These are phyloP conservation scores for Mortierella sp. DNA, from an alignment of 371 early-diverging fungal genomes.

Conservation along the genomic window DNA sequence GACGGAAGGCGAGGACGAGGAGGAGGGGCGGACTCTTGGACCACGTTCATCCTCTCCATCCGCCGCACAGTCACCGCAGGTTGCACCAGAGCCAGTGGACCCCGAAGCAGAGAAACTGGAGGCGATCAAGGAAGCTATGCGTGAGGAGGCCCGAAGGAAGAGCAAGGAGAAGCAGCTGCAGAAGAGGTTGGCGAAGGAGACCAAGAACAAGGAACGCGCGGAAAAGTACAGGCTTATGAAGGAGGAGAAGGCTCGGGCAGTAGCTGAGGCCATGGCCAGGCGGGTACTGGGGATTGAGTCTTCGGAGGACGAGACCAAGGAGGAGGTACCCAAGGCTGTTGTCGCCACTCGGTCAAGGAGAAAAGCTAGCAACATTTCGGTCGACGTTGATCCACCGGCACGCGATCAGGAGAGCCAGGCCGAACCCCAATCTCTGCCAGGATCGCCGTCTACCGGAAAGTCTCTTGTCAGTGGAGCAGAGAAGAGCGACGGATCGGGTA, in stretches of 20 bases:
- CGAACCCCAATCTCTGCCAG: background rate
- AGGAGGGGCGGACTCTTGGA: background rate
- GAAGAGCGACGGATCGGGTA: background rate
- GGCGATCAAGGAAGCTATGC: conserved; percentile 5
- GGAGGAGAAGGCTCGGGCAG: conserved; percentile 8
- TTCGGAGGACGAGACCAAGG: background rate
- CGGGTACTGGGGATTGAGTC: background rate
- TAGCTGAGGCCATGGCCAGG: background rate
- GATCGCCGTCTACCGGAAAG: background rate
- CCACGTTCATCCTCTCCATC: background rate
- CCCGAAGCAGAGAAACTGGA: conserved; percentile 16
- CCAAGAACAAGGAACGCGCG: conserved; percentile 23
- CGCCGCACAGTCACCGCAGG: background rate
- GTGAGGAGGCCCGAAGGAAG: conserved; percentile 9
- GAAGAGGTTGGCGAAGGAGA: conserved; percentile 20
- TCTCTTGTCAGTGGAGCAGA: background rate
- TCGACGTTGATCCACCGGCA: background rate
- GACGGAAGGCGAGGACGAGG: conserved; percentile 47
- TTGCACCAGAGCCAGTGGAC: background rate
- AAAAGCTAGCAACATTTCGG: background rate
- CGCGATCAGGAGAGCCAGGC: background rate
- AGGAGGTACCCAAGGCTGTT: background rate
- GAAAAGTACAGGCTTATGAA: conserved; percentile 19
- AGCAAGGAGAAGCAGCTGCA: conserved; percentile 11
- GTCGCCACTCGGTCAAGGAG: background rate